A percentile compares a stretch with the other conserved stretches of the same genome.
Evolutionary conservation across 2,329 filamentous ascomycete species (phyloP).

Genomic region (Talaromyces albobiverticillius): DNA sequence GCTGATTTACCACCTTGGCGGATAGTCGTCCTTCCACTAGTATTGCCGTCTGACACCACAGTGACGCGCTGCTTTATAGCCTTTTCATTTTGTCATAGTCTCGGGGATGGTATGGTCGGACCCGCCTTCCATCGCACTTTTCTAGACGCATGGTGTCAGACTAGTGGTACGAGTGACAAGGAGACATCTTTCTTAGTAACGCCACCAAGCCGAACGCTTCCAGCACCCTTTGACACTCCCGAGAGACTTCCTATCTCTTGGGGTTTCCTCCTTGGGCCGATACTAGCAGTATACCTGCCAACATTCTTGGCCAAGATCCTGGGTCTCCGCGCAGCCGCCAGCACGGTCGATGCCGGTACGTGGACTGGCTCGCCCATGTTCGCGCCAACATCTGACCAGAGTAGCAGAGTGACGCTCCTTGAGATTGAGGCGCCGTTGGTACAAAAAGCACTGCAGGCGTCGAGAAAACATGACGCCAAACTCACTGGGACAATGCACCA

Average conservation of each 20-base stretch:
- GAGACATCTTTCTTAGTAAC: background rate
- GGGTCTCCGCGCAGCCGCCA: constrained; percentile 29
- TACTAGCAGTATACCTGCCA: constrained; percentile 39
- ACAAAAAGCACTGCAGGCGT: background rate
- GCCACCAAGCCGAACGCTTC: constrained; percentile 18
- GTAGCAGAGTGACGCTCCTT: constrained; percentile 18
- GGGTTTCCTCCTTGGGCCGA: constrained; percentile 41
- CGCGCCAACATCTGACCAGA: constrained; percentile 27
- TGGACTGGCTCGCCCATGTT: constrained; percentile 31
- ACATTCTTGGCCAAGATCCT: constrained; percentile 29
- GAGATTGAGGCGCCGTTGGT: constrained; percentile 22
- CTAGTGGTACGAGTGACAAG: background rate
- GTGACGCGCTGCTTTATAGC: constrained; percentile 30
- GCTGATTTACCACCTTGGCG: constrained; percentile 41
- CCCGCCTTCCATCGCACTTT: constrained; percentile 44
- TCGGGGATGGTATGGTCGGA: constrained; percentile 45
- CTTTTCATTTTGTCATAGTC: constrained; percentile 44
- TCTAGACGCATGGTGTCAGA: constrained; percentile 23
- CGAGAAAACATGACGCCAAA: background rate
- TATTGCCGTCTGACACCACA: background rate
- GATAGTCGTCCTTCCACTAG: constrained; percentile 36
- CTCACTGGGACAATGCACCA: background rate
- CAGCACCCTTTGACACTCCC: constrained; percentile 38
- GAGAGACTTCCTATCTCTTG: constrained; percentile 43
- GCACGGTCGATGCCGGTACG: constrained; percentile 26